These are phyloP conservation scores for Chalaropsis ovoidea DNA, from an alignment of 2,329 filamentous ascomycete genomes.

Conservation along the genomic window DNA sequence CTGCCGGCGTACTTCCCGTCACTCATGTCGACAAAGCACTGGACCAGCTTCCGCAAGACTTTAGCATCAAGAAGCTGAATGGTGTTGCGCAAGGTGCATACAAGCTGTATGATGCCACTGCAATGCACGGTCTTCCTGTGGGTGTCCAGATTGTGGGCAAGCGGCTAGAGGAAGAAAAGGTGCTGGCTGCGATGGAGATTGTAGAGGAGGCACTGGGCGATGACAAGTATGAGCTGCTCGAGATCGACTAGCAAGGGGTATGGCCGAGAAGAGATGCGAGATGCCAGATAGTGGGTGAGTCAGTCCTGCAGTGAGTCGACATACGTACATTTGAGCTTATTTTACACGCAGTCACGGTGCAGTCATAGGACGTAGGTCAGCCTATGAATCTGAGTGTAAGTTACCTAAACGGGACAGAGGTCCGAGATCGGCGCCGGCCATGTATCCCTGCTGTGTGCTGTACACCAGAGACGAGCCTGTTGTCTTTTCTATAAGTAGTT, in stretches of 20 bases:
- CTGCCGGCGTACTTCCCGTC: constrained; percentile 70
- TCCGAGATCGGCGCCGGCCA: constrained; percentile 27
- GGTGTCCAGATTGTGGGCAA: constrained; percentile 75
- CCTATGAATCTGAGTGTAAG: neutral
- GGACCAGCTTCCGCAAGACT: constrained; percentile 54
- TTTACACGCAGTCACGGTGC: neutral
- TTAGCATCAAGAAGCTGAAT: constrained; percentile 57
- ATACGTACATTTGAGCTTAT: neutral
- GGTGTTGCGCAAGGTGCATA: constrained; percentile 74
- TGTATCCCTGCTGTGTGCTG: neutral
- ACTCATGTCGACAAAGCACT: constrained; percentile 65
- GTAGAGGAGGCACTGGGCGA: constrained; percentile 63
- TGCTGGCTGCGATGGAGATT: constrained; percentile 66
- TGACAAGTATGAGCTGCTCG: constrained; percentile 43
- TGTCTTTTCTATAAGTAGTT: neutral
- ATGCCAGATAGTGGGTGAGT: constrained; percentile 15
- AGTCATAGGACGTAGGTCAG: neutral
- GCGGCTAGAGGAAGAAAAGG: constrained; percentile 77
- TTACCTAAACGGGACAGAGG: constrained; percentile 17
- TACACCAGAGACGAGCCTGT: neutral
- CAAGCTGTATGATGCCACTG: constrained; percentile 68
- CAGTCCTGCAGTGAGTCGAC: neutral
- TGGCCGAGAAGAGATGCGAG: neutral
- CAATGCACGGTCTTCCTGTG: constrained; percentile 81
- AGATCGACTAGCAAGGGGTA: constrained; percentile 34